These are phyloP conservation scores for Paracoccidioides brasiliensis DNA, from an alignment of 2,329 filamentous ascomycete species.

Conservation along the genomic window DNA sequence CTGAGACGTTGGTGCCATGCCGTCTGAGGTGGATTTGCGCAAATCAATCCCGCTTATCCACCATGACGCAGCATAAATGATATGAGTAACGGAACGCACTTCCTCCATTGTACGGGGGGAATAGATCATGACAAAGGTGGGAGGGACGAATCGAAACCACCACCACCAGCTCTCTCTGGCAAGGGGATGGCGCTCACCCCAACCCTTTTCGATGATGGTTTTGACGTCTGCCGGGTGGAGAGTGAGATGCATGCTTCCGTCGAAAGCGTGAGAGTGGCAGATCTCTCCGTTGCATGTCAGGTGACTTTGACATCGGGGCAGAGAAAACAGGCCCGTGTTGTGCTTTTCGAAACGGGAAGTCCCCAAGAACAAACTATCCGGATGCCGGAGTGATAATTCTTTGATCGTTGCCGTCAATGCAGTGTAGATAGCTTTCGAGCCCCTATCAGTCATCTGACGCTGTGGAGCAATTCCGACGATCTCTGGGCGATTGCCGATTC, in stretches of 20 bases:
- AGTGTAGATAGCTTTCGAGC: constrained; percentile 41
- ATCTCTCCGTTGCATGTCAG: constrained; percentile 54
- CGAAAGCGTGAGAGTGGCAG: constrained; percentile 64
- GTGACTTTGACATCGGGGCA: constrained; percentile 16
- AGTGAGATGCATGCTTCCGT: constrained; percentile 65
- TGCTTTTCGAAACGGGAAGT: constrained; percentile 74
- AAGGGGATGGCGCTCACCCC: constrained; percentile 56
- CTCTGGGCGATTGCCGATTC: constrained; percentile 49
- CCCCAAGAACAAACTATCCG: constrained; percentile 43
- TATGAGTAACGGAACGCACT: constrained; percentile 50
- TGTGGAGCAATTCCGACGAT: constrained; percentile 72
- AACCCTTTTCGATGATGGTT: constrained; percentile 58
- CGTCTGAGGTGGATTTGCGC: background rate
- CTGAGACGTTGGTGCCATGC: background rate
- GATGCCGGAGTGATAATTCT: constrained; percentile 36
- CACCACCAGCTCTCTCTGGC: constrained; percentile 47
- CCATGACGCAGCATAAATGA: constrained; percentile 64
- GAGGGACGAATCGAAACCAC: constrained; percentile 55
- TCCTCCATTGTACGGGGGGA: constrained; percentile 59
- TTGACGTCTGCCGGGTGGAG: constrained; percentile 67
- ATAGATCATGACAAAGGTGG: constrained; percentile 70
- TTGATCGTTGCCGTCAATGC: constrained; percentile 42
- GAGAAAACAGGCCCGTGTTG: constrained; percentile 60
- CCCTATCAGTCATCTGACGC: constrained; percentile 59
- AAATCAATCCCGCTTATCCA: constrained; percentile 27